A percentile compares a stretch with the other conserved stretches of the same genome.
These are phyloP conservation scores for Wickerhamiella sergipiensis DNA, from an alignment of 805 yeast genomes.

Conservation along the genomic window DNA sequence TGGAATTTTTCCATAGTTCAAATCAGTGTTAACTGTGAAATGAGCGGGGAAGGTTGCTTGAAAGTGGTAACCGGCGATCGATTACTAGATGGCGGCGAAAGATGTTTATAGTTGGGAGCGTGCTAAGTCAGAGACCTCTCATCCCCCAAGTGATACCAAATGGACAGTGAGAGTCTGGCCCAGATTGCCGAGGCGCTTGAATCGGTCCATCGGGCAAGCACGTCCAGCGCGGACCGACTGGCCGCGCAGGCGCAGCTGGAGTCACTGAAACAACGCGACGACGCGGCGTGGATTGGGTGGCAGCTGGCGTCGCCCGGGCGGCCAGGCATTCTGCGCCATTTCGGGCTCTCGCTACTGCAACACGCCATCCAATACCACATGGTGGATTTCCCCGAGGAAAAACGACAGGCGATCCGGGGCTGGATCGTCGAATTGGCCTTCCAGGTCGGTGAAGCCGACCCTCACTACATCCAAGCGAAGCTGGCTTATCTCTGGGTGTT, in stretches of 20 bases:
- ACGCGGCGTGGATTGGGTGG: conserved; percentile 88
- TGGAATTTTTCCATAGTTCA: conserved; percentile 37
- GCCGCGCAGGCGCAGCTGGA: conserved; percentile 59
- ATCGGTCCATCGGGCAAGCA: conserved; percentile 24
- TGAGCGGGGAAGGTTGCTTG: no score
- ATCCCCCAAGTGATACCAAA: background rate
- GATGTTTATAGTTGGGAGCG: background rate
- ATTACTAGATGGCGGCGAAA: background rate
- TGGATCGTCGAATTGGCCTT: conserved; percentile 76
- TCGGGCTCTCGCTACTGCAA: conserved; percentile 70
- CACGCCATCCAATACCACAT: conserved; percentile 47
- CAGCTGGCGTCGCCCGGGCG: conserved; percentile 56
- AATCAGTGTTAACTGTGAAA: no score
- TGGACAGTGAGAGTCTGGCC: conserved; percentile 4
- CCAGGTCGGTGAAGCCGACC: conserved; percentile 49
- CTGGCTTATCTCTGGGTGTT: conserved; percentile 84
- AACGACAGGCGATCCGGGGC: conserved; percentile 52
- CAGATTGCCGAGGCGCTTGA: conserved; percentile 71
- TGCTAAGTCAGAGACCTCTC: background rate
- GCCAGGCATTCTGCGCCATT: conserved; percentile 70
- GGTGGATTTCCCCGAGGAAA: conserved; percentile 42
- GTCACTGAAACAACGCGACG: conserved; percentile 57
- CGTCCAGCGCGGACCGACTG: conserved; percentile 27
- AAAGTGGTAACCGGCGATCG: background rate
- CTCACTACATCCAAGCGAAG: conserved; percentile 83